Evolutionary conservation across 805 yeast species (phyloP).

Genomic region (Tetrapisispora taiwanensis): DNA sequence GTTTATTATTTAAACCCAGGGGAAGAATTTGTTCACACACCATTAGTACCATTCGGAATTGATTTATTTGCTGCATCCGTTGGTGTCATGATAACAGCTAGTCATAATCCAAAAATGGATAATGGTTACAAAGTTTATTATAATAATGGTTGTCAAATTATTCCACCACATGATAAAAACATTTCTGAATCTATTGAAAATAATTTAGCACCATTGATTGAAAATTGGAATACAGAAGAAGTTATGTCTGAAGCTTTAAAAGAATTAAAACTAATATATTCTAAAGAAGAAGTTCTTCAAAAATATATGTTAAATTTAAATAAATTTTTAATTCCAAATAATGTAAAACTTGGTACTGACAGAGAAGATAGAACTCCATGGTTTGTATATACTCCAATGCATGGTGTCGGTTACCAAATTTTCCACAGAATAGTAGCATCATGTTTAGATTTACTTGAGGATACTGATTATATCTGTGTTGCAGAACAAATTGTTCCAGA

Average conservation of each 20-base stretch:
- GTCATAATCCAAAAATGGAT: conserved; percentile 76
- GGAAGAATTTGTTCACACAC: conserved; percentile 57
- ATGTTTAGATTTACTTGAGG: conserved; percentile 31
- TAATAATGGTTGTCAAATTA: conserved; percentile 89
- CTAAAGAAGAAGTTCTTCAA: conserved; percentile 34
- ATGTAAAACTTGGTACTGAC: background rate
- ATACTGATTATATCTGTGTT: conserved; percentile 35
- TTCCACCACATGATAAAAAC: conserved; percentile 76
- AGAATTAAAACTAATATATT: conserved; percentile 27
- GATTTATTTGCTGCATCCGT: conserved; percentile 52
- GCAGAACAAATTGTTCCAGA: conserved; percentile 63
- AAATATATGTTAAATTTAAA: conserved; percentile 33
- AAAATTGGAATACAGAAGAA: conserved; percentile 39
- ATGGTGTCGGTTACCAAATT: conserved; percentile 78
- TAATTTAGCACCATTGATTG: conserved; percentile 51
- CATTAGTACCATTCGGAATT: conserved; percentile 83
- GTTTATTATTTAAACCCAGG: conserved; percentile 46
- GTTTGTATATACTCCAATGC: conserved; percentile 88
- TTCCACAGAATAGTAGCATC: conserved; percentile 30
- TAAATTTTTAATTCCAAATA: conserved; percentile 26
- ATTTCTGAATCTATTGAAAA: conserved; percentile 56
- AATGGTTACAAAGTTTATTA: conserved; percentile 94
- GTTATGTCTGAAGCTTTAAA: conserved; percentile 28
- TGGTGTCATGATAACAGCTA: conserved; percentile 91
- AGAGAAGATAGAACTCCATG: conserved; percentile 18